Conservation (phyloP, 1,139 yeast genomes). For the Geotrichum australiense region DNA sequence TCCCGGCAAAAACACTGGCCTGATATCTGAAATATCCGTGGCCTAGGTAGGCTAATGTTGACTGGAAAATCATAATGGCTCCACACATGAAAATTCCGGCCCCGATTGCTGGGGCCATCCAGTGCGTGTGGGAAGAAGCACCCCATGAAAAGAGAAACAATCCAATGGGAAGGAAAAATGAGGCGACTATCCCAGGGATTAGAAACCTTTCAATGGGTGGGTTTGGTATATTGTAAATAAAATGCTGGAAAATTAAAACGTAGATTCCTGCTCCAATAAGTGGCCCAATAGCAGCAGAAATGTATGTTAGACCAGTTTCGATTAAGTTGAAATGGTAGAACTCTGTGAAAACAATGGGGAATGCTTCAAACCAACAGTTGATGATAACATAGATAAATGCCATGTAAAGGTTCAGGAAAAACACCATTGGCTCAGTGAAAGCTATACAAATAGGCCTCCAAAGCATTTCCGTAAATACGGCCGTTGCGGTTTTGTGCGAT, state of each 20-base stretch:
- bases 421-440: conserved; percentile 33
- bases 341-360: conserved; percentile 48
- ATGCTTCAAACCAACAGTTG: conserved; percentile 56
- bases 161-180: conserved; percentile 59
- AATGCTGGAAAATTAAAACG: conserved; percentile 8
- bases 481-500: conserved; percentile 14
- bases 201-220: conserved; percentile 19
- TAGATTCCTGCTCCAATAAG: conserved; percentile 23
- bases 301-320: conserved; percentile 44
- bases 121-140: conserved; percentile 52
- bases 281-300: conserved; percentile 43
- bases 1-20: conserved; percentile 54
- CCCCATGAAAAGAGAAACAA: conserved; percentile 82
- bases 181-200: conserved; percentile 40
- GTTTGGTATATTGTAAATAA: too few species aligned
- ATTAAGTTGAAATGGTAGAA: conserved; percentile 43
- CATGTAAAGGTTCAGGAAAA: conserved; percentile 40
- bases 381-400: conserved; percentile 49
- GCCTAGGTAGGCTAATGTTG: conserved; percentile 63
- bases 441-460: conserved; percentile 40
- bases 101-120: conserved; percentile 74
- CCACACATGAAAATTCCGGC: conserved; percentile 83
- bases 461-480: conserved; percentile 40
- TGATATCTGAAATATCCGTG: conserved; percentile 65
- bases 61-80: conserved; percentile 62